These are phyloP conservation scores for Porphyridium purpureum DNA, from an alignment of 23 red algal genomes.

Conservation along the genomic window DNA sequence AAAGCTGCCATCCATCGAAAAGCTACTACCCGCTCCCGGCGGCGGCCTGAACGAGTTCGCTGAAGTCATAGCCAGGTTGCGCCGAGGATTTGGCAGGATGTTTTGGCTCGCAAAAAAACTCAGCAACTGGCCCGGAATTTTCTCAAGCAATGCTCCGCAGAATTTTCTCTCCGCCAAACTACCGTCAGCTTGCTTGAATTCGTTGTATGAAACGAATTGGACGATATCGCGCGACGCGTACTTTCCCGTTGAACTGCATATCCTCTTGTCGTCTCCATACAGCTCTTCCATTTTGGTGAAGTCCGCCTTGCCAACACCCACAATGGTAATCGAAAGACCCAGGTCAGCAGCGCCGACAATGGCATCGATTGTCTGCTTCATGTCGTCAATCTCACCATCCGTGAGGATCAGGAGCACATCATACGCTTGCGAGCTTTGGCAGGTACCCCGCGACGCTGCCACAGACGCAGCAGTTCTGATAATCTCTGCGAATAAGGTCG, in stretches of 20 bases:
- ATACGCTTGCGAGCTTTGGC: constrained; percentile 11
- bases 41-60: too few species aligned
- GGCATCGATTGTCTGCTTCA: constrained; percentile 18
- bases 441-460: neutral
- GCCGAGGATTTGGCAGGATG: too few species aligned
- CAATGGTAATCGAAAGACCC: constrained; percentile 55
- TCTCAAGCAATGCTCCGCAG: neutral
- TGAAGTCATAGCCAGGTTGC: too few species aligned
- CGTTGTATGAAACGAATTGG: constrained; percentile 20
- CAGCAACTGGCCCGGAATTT: neutral
- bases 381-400: constrained; percentile 42
- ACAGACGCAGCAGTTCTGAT: constrained; percentile 13
- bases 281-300: constrained; percentile 41
- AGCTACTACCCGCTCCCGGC: too few species aligned
- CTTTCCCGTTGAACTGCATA: neutral
- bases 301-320: constrained; percentile 50
- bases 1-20: too few species aligned
- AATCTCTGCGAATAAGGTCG: constrained; percentile 7
- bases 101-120: neutral
- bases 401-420: constrained; percentile 59
- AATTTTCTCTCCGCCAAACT: neutral
- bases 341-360: constrained; percentile 40
- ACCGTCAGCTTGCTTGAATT: constrained; percentile 2
- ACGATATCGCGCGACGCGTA: constrained; percentile 3
- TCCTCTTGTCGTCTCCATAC: constrained; percentile 21